Base-by-base conservation (phyloP, 2,329 filamentous ascomycete genomes). In the Teratosphaeriaceae sp. region DNA sequence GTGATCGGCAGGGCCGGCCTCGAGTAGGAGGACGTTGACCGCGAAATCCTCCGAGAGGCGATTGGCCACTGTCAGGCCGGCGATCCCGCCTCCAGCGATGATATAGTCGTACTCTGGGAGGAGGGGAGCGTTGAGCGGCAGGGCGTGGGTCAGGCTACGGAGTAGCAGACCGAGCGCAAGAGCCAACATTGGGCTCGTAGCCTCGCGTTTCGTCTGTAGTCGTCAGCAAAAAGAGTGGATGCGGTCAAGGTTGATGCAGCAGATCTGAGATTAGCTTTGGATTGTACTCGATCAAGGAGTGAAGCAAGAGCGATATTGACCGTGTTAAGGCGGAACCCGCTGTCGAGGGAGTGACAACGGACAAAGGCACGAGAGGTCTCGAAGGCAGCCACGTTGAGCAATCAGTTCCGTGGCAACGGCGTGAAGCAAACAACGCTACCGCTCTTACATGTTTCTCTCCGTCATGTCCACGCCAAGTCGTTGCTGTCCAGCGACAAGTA, bases 1-100 rank as follows among this genome's bases (percentile, higher is more conserved):
- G 16, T 49, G 12, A 31, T 59, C 56, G 12, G 52, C 49, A 15
- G 53, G 52, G 2, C 59, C 59, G 19, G 58, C 59, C 51, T 62
- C 59, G 26, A 62, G 50, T 11, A 62, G 41, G 6, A 62, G 53
- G 8, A 62, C 59, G 18, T 51, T 60, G 40, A 58, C 38, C 6
- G 31, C 45, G 5, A 54, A 48, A 38, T 60, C 50, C 40, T 62
- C 58, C n/a, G 56, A 57, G 2, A 62, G 49, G 6, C 59, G 51
- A 24, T 55, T 59, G 3, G 58, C 59, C 3, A 61, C 51, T 15
- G 56, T 56, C 13, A 62, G 48, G 12, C 58, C 59, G 13, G 54
- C 46, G 34, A 56, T 46, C 5, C 59, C 58, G 20, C 57, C 57
- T 13, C 58, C 58, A 20, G 58, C 57, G 29, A 61, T 53, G 6